Conservation (phyloP, 345 rosid genomes). For the Citrus sp. region DNA sequence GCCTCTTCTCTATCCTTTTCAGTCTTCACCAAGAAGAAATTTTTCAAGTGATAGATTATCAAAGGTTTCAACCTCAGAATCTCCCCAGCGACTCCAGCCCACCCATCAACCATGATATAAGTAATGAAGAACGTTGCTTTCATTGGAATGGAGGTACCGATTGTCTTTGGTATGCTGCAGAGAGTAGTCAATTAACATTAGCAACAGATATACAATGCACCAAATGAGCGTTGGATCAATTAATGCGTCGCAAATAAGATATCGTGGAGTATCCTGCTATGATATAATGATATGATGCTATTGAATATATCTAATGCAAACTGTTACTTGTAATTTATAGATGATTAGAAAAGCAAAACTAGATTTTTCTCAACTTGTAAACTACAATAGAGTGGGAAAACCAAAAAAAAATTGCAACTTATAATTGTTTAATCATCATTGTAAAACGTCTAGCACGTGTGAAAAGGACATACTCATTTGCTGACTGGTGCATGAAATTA, state of each 20-base stretch:
- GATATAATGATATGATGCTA: neutral
- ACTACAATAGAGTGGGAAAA: neutral
- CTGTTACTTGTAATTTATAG: neutral
- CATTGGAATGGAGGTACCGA: constrained; percentile 91
- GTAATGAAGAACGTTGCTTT: constrained; percentile 97
- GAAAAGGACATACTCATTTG: constrained; percentile 65
- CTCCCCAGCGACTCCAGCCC: constrained; percentile 99
- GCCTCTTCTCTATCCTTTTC: constrained; percentile 94
- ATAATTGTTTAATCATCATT: neutral
- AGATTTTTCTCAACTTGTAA: neutral
- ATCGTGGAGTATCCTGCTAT: neutral
- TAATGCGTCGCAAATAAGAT: neutral
- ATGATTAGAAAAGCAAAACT: neutral
- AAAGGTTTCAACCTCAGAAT: constrained; percentile 78
- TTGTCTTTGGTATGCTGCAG: constrained; percentile 81
- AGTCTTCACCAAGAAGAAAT: constrained; percentile 80
- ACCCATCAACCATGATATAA: constrained; percentile 93
- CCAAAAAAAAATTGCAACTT: neutral
- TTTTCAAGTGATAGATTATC: constrained; percentile 77
- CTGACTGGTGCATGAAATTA: constrained; percentile 79
- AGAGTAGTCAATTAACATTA: neutral
- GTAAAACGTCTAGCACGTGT: neutral
- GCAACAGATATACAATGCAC: neutral
- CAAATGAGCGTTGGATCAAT: neutral
- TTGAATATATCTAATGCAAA: neutral